Evolutionary conservation across 2,329 filamentous ascomycete species (phyloP).

Genomic region (Drechslerella coelobrocha): DNA sequence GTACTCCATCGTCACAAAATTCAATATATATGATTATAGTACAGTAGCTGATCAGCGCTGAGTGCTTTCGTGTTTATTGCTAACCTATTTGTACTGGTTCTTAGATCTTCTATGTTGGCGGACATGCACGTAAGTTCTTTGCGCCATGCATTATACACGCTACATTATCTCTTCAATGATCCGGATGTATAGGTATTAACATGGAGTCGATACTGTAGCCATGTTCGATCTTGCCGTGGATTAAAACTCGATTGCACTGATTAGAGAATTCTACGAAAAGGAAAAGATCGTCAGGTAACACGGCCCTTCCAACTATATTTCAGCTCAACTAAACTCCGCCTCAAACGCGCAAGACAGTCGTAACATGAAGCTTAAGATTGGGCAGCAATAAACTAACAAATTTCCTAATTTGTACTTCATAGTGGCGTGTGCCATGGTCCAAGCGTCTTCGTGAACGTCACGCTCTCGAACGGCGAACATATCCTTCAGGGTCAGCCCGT

Average conservation of each 20-base stretch:
- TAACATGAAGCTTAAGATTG: background rate
- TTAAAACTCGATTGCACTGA: constrained; percentile 66
- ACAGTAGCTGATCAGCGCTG: background rate
- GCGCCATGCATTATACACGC: too few species aligned
- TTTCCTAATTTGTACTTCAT: constrained; percentile 1
- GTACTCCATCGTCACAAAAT: background rate
- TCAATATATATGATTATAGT: background rate
- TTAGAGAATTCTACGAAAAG: constrained; percentile 68
- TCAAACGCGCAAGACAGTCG: constrained; percentile 52
- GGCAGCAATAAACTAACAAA: constrained; percentile 1
- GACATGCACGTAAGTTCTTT: constrained; percentile 63
- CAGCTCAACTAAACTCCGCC: background rate
- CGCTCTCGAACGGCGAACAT: constrained; percentile 62
- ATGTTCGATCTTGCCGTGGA: constrained; percentile 72
- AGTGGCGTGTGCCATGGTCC: constrained; percentile 73
- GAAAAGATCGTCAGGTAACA: constrained; percentile 66
- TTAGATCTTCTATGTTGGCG: constrained; percentile 66
- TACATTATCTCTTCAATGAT: background rate
- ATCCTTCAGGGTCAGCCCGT: constrained; percentile 66
- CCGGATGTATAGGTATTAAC: background rate
- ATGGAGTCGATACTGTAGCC: constrained; percentile 56
- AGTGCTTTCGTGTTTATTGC: background rate
- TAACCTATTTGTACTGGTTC: background rate
- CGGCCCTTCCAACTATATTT: background rate
- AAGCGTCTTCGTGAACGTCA: constrained; percentile 68